A percentile compares a stretch with the other conserved stretches of the same genome.
Conservation (phyloP, 2,329 filamentous ascomycete species). For the Trichophyton equinum region DNA sequence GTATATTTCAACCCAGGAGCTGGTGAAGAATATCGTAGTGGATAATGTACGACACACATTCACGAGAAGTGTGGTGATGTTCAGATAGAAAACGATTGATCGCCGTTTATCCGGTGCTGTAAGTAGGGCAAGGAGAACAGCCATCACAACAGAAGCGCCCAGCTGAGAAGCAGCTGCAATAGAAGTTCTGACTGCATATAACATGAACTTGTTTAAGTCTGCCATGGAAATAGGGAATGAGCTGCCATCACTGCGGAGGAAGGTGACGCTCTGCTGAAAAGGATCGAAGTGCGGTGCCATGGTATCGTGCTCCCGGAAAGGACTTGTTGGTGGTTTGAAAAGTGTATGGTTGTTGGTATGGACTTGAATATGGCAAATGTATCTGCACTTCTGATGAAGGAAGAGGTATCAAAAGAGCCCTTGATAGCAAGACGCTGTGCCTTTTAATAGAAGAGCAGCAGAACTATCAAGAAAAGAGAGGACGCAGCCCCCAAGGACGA, state of each 20-base stretch:
- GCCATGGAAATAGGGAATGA: slow-evolving; percentile 31
- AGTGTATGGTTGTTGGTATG: neutral
- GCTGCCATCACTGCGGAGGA: slow-evolving; percentile 35
- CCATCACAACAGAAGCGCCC: slow-evolving; percentile 53
- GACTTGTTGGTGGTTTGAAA: neutral
- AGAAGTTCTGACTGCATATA: slow-evolving; percentile 37
- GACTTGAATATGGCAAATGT: neutral
- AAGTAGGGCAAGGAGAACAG: slow-evolving; percentile 54
- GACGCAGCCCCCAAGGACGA: neutral
- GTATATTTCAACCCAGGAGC: slow-evolving; percentile 51
- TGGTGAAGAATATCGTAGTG: slow-evolving; percentile 44
- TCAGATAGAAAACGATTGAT: slow-evolving; percentile 54
- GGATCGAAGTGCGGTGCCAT: slow-evolving; percentile 35
- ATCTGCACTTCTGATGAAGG: neutral
- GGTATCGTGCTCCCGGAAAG: neutral
- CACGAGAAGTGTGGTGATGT: slow-evolving; percentile 47
- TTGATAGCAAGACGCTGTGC: neutral
- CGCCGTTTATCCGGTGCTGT: slow-evolving; percentile 53
- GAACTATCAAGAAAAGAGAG: neutral
- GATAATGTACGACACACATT: slow-evolving; percentile 44
- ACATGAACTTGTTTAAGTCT: slow-evolving; percentile 34
- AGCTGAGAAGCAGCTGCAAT: slow-evolving; percentile 61
- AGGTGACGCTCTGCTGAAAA: slow-evolving; percentile 39
- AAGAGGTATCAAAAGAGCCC: neutral
- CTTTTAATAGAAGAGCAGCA: neutral